These are phyloP conservation scores for Dactylis glomerata DNA, from an alignment of 176 grass and related monocot species.

Conservation along the genomic window DNA sequence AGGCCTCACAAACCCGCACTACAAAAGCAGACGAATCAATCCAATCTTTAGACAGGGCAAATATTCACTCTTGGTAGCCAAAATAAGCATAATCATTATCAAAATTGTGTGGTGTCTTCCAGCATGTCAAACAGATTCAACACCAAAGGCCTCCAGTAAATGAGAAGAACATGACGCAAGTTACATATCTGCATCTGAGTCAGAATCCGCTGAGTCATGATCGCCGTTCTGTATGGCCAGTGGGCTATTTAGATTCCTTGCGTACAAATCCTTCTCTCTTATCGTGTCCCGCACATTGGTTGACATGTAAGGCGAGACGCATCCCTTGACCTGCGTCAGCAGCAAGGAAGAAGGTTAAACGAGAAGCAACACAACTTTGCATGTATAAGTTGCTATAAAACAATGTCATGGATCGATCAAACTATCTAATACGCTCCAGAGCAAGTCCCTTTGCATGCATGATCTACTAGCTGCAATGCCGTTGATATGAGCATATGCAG, in stretches of 20 bases:
- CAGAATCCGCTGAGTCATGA: not conserved
- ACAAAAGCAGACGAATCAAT: not conserved
- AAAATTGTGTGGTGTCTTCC: not conserved
- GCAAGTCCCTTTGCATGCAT: not conserved
- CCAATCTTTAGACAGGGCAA: not conserved
- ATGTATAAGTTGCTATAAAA: not conserved
- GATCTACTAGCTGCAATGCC: not conserved
- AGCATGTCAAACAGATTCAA: not conserved
- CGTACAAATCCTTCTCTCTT: not conserved
- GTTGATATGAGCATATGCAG: not conserved
- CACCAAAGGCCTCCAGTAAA: not conserved
- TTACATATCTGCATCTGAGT: not conserved
- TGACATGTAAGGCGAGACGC: not conserved
- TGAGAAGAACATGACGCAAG: not conserved
- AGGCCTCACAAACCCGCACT: not conserved
- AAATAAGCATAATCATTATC: not conserved
- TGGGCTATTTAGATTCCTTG: not conserved
- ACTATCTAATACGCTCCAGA: not conserved
- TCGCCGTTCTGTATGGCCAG: not conserved
- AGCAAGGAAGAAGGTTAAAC: not conserved
- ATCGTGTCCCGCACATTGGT: constrained; percentile 3
- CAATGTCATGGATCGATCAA: not conserved
- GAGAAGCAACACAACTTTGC: not conserved
- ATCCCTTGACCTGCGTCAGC: not conserved
- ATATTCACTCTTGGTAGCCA: not conserved